Base-by-base conservation (phyloP, 305 asterid species). In the Fraxinus ornus region DNA sequence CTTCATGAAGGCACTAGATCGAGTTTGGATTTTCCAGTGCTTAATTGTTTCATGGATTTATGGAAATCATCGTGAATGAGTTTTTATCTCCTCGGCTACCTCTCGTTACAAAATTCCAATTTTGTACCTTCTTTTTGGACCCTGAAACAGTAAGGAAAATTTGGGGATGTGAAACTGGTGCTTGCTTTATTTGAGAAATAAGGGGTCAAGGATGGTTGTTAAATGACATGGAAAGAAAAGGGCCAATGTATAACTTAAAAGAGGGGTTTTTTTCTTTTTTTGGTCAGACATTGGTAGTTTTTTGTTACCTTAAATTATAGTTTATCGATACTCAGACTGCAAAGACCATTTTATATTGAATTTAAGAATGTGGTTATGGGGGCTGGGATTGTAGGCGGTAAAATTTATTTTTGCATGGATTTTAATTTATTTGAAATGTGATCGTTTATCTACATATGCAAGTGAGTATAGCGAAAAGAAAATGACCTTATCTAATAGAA, bases 1-100 rank as follows among this genome's bases (percentile, higher is more conserved):
- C 95, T 79, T 92, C 99, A 77, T 96, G 36, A 88, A 92, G 82
- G 41, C 22, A 10, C 44, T 15, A 71, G 26, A 55, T 55, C 10
- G 66, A 71, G 22, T 71, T 71, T 6, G 37, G 41, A 71, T 13
- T 33, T 71, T 71, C 44, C 47, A 6, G 8, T 1, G 24, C 76
- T 71, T 71, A 71, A 5, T 30, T 13, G 41, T 13, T 70, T 70
- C 75, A 15, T 70, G 41, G 21, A 70, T 70, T 12, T 70, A 36
- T 15, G 41, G 82, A 70, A 41, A 49, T 52, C 44, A 32, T 49
- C 35, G 79, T 70, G 74, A 70, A 52, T 24, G 74, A 37, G 39
- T 60, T 78, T 70, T 47, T 30, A 49, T 82, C 70, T 41, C 81
- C 44, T 36, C 41, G 19, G 57, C 49, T 80, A 49, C 78, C 52